Evolutionary conservation across 75 land plant species (phyloP).

Genomic region (Isoetes taiwanensis): DNA sequence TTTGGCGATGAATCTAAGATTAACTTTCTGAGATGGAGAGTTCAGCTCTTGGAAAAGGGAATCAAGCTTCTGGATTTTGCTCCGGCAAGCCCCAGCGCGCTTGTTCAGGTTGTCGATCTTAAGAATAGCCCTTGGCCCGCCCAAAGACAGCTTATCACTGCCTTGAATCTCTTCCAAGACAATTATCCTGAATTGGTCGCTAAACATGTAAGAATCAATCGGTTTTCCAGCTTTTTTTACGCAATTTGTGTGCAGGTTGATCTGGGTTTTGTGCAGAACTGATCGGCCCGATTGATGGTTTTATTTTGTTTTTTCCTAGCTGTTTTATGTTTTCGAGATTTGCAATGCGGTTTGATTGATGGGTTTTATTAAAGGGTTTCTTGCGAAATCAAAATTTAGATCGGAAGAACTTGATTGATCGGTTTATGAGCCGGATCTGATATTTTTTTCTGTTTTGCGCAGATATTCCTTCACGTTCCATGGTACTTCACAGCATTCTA

Average conservation of each 20-base stretch:
- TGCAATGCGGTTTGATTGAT: too few relatives aligned
- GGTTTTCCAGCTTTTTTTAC: neutral
- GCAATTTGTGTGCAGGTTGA: neutral
- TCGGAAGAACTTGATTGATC: too few relatives aligned
- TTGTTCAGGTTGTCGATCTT: conserved; percentile 84
- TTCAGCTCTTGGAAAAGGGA: conserved; percentile 74
- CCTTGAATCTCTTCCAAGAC: conserved; percentile 68
- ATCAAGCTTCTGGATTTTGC: conserved; percentile 49
- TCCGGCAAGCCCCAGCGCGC: conserved; percentile 67
- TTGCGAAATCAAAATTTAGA: too few relatives aligned
- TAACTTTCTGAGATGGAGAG: conserved; percentile 73
- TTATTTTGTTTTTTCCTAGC: too few relatives aligned
- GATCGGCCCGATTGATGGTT: too few relatives aligned
- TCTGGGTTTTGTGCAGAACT: neutral
- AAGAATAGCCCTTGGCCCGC: conserved; percentile 68
- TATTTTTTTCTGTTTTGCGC: too few relatives aligned
- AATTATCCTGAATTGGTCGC: conserved; percentile 94
- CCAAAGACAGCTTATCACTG: conserved; percentile 36
- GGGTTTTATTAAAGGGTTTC: too few relatives aligned
- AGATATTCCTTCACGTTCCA: conserved; percentile 87
- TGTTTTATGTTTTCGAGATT: too few relatives aligned
- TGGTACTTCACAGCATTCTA: conserved; percentile 89
- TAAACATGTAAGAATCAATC: conserved; percentile 39
- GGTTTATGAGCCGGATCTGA: too few relatives aligned
- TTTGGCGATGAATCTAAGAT: conserved; percentile 77